phyloP scores from a whole-genome alignment of 768 basidiomycete species.

The Pleurotus tuber-regium region DNA sequence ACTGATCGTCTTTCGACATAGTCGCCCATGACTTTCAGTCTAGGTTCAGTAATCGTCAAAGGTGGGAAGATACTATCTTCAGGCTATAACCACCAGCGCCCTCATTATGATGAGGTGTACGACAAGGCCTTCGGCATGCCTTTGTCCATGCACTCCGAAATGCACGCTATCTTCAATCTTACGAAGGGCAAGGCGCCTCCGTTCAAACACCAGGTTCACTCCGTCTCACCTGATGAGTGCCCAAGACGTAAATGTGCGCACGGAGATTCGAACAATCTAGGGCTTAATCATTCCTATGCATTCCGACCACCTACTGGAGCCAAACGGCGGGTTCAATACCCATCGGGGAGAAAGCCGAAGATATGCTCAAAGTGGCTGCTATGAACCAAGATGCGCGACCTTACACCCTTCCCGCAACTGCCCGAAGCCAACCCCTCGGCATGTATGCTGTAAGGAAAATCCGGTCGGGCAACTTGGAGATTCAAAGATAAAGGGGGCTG shows the following conservation, averaged over 20 bases:
- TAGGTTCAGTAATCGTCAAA: slow-evolving; percentile 46
- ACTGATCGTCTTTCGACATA: too few relatives aligned
- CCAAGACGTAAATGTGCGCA: background rate
- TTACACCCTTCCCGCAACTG: background rate
- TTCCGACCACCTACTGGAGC: background rate
- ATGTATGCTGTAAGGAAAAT: too few relatives aligned
- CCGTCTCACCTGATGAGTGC: background rate
- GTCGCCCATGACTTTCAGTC: slow-evolving; percentile 44
- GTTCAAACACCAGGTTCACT: slow-evolving; percentile 51
- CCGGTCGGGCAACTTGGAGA: slow-evolving; percentile 15
- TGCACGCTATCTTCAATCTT: slow-evolving; percentile 55
- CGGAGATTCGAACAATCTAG: too few relatives aligned
- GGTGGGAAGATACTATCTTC: slow-evolving; percentile 53
- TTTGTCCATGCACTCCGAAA: slow-evolving; percentile 53
- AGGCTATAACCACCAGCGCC: slow-evolving; percentile 53
- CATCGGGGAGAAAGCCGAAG: background rate
- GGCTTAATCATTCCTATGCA: too few relatives aligned
- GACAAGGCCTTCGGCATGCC: slow-evolving; percentile 35
- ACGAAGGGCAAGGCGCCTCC: slow-evolving; percentile 49
- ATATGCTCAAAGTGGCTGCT: background rate
- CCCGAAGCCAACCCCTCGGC: slow-evolving; percentile 3
- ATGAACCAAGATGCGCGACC: background rate
- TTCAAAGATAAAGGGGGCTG: slow-evolving; percentile 46
- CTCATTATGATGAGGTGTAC: slow-evolving; percentile 50
- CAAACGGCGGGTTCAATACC: slow-evolving; percentile 7